Percentiles rank a stretch among this genome's conserved stretches.
These are phyloP conservation scores for Wallemia mellicola DNA, from an alignment of 1,284 basidiomycete species.

Conservation along the genomic window DNA sequence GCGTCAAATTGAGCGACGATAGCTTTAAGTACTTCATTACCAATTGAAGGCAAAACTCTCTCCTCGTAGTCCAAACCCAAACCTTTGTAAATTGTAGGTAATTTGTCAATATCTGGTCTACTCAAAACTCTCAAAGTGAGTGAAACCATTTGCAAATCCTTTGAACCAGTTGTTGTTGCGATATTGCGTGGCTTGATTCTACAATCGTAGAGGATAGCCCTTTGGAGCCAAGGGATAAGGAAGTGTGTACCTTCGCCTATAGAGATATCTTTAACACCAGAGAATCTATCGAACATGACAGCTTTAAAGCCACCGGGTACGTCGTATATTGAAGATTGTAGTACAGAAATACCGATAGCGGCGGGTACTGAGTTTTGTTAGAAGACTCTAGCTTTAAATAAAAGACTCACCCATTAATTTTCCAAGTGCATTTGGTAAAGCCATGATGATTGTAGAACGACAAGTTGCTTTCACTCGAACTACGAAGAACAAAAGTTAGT, in stretches of 20 bases:
- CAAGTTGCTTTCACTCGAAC: neutral
- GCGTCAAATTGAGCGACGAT: slow-evolving; percentile 98
- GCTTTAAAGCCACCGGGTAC: slow-evolving; percentile 68
- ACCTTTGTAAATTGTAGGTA: slow-evolving; percentile 79
- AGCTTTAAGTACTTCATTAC: slow-evolving; percentile 90
- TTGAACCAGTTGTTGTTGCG: slow-evolving; percentile 81
- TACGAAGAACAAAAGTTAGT: neutral
- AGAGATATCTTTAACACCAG: slow-evolving; percentile 67
- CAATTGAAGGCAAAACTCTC: slow-evolving; percentile 34
- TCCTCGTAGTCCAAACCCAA: slow-evolving; percentile 94
- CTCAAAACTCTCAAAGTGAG: slow-evolving; percentile 88
- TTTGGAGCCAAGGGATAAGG: slow-evolving; percentile 76
- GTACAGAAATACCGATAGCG: slow-evolving; percentile 30
- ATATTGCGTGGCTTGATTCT: slow-evolving; percentile 97
- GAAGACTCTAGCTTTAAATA: neutral
- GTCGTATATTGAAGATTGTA: slow-evolving; percentile 64
- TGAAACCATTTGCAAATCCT: slow-evolving; percentile 89
- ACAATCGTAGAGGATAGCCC: slow-evolving; percentile 88
- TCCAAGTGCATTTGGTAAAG: neutral
- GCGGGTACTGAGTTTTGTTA: slow-evolving; percentile 29
- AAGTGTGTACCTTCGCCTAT: slow-evolving; percentile 89
- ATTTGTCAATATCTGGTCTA: slow-evolving; percentile 59
- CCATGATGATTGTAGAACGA: neutral
- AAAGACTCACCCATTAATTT: neutral
- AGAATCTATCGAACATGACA: slow-evolving; percentile 94